Evolutionary conservation across 2,329 filamentous ascomycete genomes (phyloP), one percentile per base, ranked within the genome.

Genomic region (Aspergillus bombycis): DNA sequence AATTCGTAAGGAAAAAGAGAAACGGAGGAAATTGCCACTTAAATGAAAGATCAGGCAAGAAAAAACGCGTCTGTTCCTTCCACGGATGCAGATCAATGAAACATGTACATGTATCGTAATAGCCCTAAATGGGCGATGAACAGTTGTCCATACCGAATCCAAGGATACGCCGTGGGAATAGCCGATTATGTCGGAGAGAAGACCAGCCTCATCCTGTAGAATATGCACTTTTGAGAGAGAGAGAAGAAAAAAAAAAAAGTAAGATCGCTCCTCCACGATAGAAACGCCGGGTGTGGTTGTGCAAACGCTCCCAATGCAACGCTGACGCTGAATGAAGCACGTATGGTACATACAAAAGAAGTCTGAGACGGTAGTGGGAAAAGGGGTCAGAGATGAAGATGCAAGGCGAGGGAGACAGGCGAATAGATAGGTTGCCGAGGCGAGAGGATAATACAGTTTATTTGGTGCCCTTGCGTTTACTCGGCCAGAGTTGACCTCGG

Each of bases 401-500:
- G 48, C 7, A 10, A 52, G 16, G 26, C 12, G 41, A 43, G 41
- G n/a, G 38, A n/a, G 38, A 8, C 7, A 54, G 26, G 54, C 50
- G 36, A 45, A 23, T 32, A 11, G 30, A 32, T 32, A 32, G 30
- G 30, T 32, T 32, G 34, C 12, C 5, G 34, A 36, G 11, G 34
- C 12, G 34, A 36, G 11, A 3, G 34, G 12, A 36, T 14, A 6
- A 36, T 36, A 4, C 5, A 36, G 26, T 26, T 50, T 56, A 71
- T 26, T 67, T 69, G 1, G 67, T 72, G 7, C 73, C 72, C 62
- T 79, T 79, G 16, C 77, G 71, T 28, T 74, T 69, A 60, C 76
- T 79, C 0, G 77, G 75, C 79, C 81, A 83, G 4, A 83, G 67
- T 26, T 80, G 78, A 1, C 78, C 77, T 14, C 81, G 78, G 63